Evolutionary conservation across 495 filamentous ascomycete genomes (phyloP), one percentile per base, ranked within the genome.

Genomic region (Aspergillus egyptiacus): DNA sequence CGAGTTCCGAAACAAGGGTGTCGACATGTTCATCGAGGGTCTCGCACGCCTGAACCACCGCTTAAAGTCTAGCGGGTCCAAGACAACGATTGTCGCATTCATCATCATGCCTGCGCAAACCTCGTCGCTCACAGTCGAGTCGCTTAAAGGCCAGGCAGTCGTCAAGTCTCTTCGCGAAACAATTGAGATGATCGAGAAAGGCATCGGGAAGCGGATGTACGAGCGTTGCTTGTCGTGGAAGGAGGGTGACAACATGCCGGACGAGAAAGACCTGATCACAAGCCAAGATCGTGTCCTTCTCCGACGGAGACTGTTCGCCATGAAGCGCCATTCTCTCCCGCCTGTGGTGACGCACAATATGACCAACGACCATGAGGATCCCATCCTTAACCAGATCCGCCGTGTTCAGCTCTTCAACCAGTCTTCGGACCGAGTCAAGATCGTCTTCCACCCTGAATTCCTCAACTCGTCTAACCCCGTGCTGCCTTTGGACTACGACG

Each of bases 301-400:
- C 38, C 86, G 94, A 30, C 83, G 93, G 50, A 79, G 93, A 39
- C 74, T 98, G 20, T 98, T 93, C 57, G 93, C 90, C 41, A 94
- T 97, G 88, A 98, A 97, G 70, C 78, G 93, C 35, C 79, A 91
- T 61, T 74, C 73, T 23, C 79, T 97, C 7, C 93, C 93, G 1
- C 93, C 93, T 7, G 94, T 98, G 57, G 93, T 98, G 20, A 98
- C 93, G n/a, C 93, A 98, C 74, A 98, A 98, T 74, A 98, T 98
- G 93, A 70, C 84, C 57, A 95, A 96, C 58, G 93, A 98, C 66
- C 61, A 72, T 13, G 91, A 96, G 39, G 93, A 98, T 55, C 93
- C 91, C 20, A 89, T 98, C 56, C 69, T 98, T 48, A 96, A 96
- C 72, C 93, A 98, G 68, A 86, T 98, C 50, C 89, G 93, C 27